phyloP scores from a whole-genome alignment of 83 land plant genomes.

The Picea engelmannii region DNA sequence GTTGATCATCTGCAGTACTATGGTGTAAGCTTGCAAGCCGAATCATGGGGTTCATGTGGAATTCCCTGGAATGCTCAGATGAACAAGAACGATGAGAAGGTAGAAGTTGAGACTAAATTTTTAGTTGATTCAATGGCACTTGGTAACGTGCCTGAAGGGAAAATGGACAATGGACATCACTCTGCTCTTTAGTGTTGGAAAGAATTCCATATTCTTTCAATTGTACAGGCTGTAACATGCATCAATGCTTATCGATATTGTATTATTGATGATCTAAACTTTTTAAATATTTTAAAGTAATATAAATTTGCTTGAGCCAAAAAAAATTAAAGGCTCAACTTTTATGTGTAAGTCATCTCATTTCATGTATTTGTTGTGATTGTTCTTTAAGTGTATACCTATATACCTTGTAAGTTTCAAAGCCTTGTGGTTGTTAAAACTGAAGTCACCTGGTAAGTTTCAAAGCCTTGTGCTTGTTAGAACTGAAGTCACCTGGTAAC shows the following conservation, averaged over 20 bases:
- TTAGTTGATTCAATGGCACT: constrained; percentile 17
- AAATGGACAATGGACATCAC: constrained; percentile 7
- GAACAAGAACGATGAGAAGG: not conserved
- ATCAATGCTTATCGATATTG: not conserved
- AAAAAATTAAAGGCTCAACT: not conserved
- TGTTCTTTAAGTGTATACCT: not conserved
- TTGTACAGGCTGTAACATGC: constrained; percentile 4
- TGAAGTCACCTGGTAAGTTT: not conserved
- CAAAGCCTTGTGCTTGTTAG: not conserved
- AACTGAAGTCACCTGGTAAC: constrained; percentile 5
- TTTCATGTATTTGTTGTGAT: not conserved
- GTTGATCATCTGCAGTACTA: constrained; percentile 73
- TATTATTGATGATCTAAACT: not conserved
- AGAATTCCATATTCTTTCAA: constrained; percentile 8
- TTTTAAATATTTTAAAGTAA: not conserved
- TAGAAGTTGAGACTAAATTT: constrained; percentile 2
- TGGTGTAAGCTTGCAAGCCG: constrained; percentile 59
- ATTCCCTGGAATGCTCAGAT: constrained; percentile 33
- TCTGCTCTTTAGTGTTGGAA: not conserved
- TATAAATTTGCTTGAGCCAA: not conserved
- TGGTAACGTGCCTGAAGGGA: not conserved
- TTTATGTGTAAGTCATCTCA: not conserved
- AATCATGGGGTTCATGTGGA: constrained; percentile 50
- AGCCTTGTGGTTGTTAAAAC: not conserved
- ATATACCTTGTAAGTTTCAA: not conserved